Base-by-base conservation (phyloP, 2,329 filamentous ascomycete genomes). In the Penicillium paneum region DNA sequence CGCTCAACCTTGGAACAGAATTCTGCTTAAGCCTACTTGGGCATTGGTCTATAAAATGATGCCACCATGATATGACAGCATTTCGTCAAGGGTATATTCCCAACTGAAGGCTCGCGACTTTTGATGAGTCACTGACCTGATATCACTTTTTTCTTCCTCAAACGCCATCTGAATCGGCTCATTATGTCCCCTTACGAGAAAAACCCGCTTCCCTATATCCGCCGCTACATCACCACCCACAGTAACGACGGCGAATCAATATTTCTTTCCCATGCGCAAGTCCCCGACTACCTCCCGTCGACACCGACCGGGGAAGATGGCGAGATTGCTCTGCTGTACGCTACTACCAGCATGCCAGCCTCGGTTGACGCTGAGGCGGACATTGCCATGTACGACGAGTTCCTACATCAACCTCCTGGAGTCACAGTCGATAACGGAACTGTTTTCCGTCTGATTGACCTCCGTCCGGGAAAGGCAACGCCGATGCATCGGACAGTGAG, bases 151-250 rank as follows among this genome's bases (percentile, higher is more conserved):
- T 40, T 44, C 39, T 34, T 47, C 7, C 12, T 34, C 49, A 29
- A 40, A 55, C 49, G 29, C 15, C 24, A 32, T 43, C 11, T 35
- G 3, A 19, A 35, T 26, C 26, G 15, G 5, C 19, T 21, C 32
- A 55, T 32, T 24, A 64, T 65, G 61, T 29, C 60, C 40, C 35
- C 53, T 8, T 59, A 63, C 49, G 56, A 60, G 43, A 52, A 51
- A 36, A 70, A 67, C 55, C 53, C 64, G 35, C 68, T 68, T 57
- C 69, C 68, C 3, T 55, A 58, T 24, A 69, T 69, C 54, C 67
- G 70, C 55, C 72, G 73, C 49, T 71, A 66, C 57, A 75, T 75
- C 49, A 76, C 73, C 21, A 70, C 68, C 19, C 72, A 76, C 67
- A 66, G 66, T 55, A 60, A 58, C 26, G 68, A 69, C 19, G 72